Conservation (phyloP, 495 filamentous ascomycete species). For the Podospora bellae-mahoneyi region DNA sequence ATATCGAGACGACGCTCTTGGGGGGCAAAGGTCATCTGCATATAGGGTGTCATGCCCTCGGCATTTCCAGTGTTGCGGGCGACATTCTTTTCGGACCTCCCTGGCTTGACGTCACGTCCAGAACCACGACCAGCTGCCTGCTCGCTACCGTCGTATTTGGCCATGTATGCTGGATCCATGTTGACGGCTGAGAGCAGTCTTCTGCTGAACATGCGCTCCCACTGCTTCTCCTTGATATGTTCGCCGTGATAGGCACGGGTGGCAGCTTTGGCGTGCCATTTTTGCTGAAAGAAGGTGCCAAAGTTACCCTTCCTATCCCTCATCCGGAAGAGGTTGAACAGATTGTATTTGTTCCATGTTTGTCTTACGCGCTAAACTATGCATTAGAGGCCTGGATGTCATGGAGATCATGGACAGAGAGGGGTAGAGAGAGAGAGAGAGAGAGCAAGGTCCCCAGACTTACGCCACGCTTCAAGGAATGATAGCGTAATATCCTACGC, state of each 20-base stretch:
- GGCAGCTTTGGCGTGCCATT: conserved; percentile 83
- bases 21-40: conserved; percentile 89
- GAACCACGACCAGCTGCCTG: conserved; percentile 77
- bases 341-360: conserved; percentile 96
- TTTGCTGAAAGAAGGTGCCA: conserved; percentile 92
- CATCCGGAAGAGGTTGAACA: conserved; percentile 73
- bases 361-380: conserved; percentile 76
- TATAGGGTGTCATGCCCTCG: conserved; percentile 65
- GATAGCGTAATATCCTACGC: conserved; percentile 51
- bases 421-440: conserved; percentile 7
- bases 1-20: conserved; percentile 87
- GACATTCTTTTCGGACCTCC: neutral
- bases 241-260: conserved; percentile 91
- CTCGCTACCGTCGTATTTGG: conserved; percentile 72
- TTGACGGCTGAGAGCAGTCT: conserved; percentile 74
- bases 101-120: conserved; percentile 39
- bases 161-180: conserved; percentile 76
- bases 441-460: conserved; percentile 22
- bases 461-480: conserved; percentile 62
- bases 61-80: neutral
- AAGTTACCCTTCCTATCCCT: conserved; percentile 26
- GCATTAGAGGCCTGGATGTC: neutral
- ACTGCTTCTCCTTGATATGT: conserved; percentile 82
- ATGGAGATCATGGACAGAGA: neutral
- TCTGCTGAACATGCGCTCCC: conserved; percentile 85